Percentiles rank a stretch among this genome's conserved stretches.
Conservation (phyloP, 441 rosid genomes). For the Dalechampia spathulata region DNA sequence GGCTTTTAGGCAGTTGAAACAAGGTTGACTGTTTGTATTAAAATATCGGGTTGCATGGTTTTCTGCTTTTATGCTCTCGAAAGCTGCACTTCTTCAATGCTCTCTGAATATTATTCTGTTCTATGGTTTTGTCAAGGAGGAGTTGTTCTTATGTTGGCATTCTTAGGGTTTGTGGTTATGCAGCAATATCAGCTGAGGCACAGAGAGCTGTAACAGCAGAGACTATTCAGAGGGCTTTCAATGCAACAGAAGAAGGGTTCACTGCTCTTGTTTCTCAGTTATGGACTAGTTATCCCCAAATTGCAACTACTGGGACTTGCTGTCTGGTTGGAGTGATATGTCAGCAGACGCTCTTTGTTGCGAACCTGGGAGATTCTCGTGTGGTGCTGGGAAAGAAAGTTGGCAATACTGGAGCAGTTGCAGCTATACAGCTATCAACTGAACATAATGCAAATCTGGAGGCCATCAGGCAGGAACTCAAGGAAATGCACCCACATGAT, state of each 20-base stretch:
- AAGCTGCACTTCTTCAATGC: too few species aligned
- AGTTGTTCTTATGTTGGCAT: slow-evolving; percentile 54
- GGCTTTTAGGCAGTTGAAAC: not conserved
- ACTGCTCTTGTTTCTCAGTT: slow-evolving; percentile 55
- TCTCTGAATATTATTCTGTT: too few species aligned
- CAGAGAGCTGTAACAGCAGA: slow-evolving; percentile 62
- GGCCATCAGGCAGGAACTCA: slow-evolving; percentile 72
- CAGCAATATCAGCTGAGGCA: slow-evolving; percentile 69
- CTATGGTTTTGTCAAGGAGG: too few species aligned
- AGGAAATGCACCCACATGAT: slow-evolving; percentile 70
- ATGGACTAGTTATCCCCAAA: slow-evolving; percentile 48
- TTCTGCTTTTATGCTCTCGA: too few species aligned
- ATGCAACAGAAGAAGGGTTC: slow-evolving; percentile 71
- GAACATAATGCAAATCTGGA: slow-evolving; percentile 81
- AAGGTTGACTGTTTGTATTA: too few species aligned
- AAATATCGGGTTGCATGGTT: too few species aligned
- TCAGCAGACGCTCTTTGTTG: slow-evolving; percentile 68
- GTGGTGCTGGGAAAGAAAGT: slow-evolving; percentile 83
- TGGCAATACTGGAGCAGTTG: slow-evolving; percentile 56
- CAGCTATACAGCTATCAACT: slow-evolving; percentile 75
- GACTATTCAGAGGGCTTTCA: slow-evolving; percentile 65
- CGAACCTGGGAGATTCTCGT: slow-evolving; percentile 88
- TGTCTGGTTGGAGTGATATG: slow-evolving; percentile 78
- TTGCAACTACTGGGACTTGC: slow-evolving; percentile 80
- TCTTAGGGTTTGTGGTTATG: slow-evolving; percentile 80